Percentiles rank a stretch among this genome's conserved stretches.
These are phyloP conservation scores for Monosporascus cannonballus DNA, from an alignment of 2,329 filamentous ascomycete species.

Conservation along the genomic window DNA sequence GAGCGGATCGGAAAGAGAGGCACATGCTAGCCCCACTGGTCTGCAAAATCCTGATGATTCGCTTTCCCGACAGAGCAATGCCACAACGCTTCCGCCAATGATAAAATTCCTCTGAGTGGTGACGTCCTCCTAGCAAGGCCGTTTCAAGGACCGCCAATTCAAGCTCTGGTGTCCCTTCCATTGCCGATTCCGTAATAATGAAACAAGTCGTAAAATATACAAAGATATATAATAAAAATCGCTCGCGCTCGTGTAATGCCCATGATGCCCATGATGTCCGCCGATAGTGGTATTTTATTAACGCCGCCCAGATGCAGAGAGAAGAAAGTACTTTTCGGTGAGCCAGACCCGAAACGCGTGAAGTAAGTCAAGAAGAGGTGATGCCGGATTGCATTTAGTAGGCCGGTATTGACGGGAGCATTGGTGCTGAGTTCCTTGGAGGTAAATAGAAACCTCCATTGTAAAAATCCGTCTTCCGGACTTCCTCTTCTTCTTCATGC, in stretches of 20 bases:
- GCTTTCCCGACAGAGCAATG: conserved; percentile 22
- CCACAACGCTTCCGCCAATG: conserved; percentile 17
- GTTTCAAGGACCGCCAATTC: neutral
- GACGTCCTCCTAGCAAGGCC: conserved; percentile 11
- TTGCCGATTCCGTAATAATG: conserved; percentile 3
- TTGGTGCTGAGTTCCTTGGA: conserved; percentile 41
- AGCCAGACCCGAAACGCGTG: conserved; percentile 13
- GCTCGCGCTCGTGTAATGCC: conserved; percentile 25
- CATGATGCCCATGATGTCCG: conserved; percentile 14
- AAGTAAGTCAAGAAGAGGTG: conserved; percentile 26
- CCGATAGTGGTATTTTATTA: conserved; percentile 25
- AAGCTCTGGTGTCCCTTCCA: too few species aligned
- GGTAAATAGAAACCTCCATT: conserved; percentile 49
- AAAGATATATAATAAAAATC: conserved; percentile 15
- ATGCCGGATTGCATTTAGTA: conserved; percentile 38
- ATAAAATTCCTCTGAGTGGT: conserved; percentile 21
- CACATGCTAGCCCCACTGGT: conserved; percentile 7
- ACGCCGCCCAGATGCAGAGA: conserved; percentile 31
- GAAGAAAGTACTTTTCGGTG: conserved; percentile 21
- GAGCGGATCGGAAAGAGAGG: conserved; percentile 13
- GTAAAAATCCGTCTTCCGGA: conserved; percentile 36
- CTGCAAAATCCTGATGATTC: conserved; percentile 1
- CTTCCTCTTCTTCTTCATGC: conserved; percentile 32
- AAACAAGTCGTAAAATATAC: conserved; percentile 11
- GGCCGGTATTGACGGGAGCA: conserved; percentile 51